phyloP scores from a whole-genome alignment of 176 grass and related monocot species.

The Bromus sterilis region DNA sequence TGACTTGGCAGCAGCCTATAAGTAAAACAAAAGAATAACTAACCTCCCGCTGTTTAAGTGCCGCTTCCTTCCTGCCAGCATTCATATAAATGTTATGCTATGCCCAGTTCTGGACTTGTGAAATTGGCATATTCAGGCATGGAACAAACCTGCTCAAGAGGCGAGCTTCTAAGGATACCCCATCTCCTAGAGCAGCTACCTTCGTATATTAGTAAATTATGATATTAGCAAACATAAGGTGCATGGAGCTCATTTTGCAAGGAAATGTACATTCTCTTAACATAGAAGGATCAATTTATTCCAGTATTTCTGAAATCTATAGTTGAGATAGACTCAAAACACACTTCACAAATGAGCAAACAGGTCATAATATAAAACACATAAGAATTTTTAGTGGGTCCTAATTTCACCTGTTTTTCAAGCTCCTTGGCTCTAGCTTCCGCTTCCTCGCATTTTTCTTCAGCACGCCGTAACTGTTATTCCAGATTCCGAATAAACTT shows the following conservation, averaged over 20 bases:
- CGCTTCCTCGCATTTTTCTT: slow-evolving; percentile 86
- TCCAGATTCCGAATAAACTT: slow-evolving; percentile 25
- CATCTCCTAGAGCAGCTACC: slow-evolving; percentile 98
- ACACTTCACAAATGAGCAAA: slow-evolving; percentile 10
- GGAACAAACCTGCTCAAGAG: slow-evolving; percentile 83
- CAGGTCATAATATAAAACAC: not conserved
- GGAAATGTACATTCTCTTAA: not conserved
- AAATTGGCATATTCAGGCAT: slow-evolving; percentile 15
- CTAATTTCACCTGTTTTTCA: slow-evolving; percentile 77
- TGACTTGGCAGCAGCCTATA: not conserved
- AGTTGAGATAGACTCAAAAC: not conserved
- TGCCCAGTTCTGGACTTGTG: slow-evolving; percentile 22
- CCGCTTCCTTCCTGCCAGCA: slow-evolving; percentile 92
- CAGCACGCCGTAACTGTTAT: slow-evolving; percentile 84
- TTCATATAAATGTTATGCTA: slow-evolving; percentile 29
- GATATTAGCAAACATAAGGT: not conserved
- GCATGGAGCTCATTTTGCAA: not conserved
- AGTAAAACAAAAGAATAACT: slow-evolving; percentile 10
- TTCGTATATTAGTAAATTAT: slow-evolving; percentile 44
- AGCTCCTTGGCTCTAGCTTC: slow-evolving; percentile 91
- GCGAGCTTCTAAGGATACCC: slow-evolving; percentile 86
- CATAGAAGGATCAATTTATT: not conserved
- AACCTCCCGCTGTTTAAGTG: slow-evolving; percentile 96
- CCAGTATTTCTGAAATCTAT: slow-evolving; percentile 1
- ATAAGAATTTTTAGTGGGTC: not conserved